Percentiles rank a stretch among this genome's conserved stretches.
These are phyloP conservation scores for Barnettozyma sucrosica DNA, from an alignment of 805 yeast genomes.

Conservation along the genomic window DNA sequence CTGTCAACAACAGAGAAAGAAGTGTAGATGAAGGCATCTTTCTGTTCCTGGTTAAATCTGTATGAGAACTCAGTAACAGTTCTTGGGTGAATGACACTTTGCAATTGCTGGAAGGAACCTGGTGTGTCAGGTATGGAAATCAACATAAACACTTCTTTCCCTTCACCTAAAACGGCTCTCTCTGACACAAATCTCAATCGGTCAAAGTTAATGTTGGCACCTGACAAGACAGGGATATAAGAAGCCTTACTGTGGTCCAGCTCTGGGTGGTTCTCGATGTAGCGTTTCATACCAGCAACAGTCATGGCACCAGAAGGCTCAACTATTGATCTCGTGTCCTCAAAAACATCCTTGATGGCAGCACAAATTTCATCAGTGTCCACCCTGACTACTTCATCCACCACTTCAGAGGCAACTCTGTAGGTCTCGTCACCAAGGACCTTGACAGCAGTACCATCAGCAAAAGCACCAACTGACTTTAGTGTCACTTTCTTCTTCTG, in stretches of 20 bases:
- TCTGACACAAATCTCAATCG: slow-evolving; percentile 93
- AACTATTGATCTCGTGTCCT: slow-evolving; percentile 87
- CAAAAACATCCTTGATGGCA: slow-evolving; percentile 93
- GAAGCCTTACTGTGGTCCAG: slow-evolving; percentile 63
- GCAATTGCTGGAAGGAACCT: slow-evolving; percentile 80
- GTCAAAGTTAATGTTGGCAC: slow-evolving; percentile 98
- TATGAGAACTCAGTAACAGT: slow-evolving; percentile 92
- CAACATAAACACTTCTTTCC: slow-evolving; percentile 87
- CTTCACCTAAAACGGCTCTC: slow-evolving; percentile 98
- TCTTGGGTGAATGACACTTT: slow-evolving; percentile 77
- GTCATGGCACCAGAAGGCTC: slow-evolving; percentile 98
- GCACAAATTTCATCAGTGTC: slow-evolving; percentile 94
- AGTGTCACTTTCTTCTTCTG: slow-evolving; percentile 50
- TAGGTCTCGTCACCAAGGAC: slow-evolving; percentile 88
- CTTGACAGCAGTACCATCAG: slow-evolving; percentile 97
- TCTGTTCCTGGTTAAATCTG: slow-evolving; percentile 42
- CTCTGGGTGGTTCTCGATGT: slow-evolving; percentile 62
- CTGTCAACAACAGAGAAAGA: slow-evolving; percentile 82
- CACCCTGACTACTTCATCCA: slow-evolving; percentile 86
- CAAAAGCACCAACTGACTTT: slow-evolving; percentile 85
- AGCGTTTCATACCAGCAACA: slow-evolving; percentile 91
- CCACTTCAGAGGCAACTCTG: slow-evolving; percentile 64
- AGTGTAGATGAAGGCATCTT: slow-evolving; percentile 74
- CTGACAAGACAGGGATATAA: slow-evolving; percentile 82
- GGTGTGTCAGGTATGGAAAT: slow-evolving; percentile 90